Conservation (phyloP, 176 grass and related monocot species). For the Chrysopogon serrulatus region DNA sequence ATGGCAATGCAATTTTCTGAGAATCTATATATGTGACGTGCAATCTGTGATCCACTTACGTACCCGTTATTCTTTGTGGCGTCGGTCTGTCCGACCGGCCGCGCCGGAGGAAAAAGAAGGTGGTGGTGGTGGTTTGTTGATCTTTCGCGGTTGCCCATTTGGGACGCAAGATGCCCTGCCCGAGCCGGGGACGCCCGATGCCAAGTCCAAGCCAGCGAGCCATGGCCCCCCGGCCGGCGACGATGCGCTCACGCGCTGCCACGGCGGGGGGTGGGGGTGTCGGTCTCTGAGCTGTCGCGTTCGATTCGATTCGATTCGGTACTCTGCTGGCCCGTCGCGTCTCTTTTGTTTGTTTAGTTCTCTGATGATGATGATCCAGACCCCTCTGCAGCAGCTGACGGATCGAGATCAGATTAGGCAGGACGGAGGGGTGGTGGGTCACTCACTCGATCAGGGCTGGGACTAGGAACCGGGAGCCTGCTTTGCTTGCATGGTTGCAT, state of each 20-base stretch:
- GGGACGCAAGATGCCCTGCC: neutral
- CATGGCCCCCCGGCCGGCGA: neutral
- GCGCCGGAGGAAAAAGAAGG: neutral
- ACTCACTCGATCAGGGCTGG: no score
- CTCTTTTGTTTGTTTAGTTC: neutral
- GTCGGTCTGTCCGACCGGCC: neutral
- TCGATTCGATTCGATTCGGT: neutral
- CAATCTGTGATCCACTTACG: neutral
- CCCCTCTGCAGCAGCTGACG: neutral
- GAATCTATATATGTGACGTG: neutral
- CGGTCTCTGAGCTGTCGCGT: conserved; percentile 5
- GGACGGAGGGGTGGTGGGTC: neutral
- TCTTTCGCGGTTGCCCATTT: neutral
- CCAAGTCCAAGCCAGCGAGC: neutral
- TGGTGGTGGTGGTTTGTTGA: neutral
- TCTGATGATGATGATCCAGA: neutral
- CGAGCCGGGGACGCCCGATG: neutral
- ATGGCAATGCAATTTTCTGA: neutral
- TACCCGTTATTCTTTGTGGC: conserved; percentile 2
- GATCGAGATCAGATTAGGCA: neutral
- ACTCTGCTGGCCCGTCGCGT: neutral
- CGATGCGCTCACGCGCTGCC: neutral
- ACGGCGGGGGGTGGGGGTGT: neutral
- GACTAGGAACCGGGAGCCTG: no score
- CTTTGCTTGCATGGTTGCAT: no score